Conservation (phyloP, 2,329 filamentous ascomycete species). For the Fusarium nanum region DNA sequence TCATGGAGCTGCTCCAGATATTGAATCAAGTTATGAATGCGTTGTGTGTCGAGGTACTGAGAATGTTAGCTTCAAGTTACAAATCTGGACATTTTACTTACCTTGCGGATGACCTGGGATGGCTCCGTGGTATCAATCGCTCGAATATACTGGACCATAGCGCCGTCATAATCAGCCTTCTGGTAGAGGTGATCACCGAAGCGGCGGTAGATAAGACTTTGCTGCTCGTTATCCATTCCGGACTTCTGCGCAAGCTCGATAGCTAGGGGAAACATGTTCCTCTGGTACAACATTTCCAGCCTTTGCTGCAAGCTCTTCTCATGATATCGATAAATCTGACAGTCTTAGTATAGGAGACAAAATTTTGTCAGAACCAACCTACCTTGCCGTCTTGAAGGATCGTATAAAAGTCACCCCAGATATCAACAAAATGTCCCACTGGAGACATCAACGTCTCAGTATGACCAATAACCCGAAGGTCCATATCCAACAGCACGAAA, state of each 20-base stretch:
- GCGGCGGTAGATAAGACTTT: constrained; percentile 90
- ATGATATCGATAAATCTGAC: constrained; percentile 83
- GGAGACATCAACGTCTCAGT: constrained; percentile 86
- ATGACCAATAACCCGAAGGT: constrained; percentile 89
- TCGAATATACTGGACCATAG: constrained; percentile 98
- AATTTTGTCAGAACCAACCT: constrained; percentile 33
- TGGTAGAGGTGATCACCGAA: constrained; percentile 96
- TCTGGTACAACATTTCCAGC: constrained; percentile 91
- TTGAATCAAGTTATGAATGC: constrained; percentile 96
- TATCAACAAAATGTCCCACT: constrained; percentile 81
- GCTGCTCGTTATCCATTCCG: constrained; percentile 81
- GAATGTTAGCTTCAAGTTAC: constrained; percentile 43
- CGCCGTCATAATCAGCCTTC: constrained; percentile 94
- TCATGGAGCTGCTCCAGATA: constrained; percentile 97
- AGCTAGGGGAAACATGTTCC: constrained; percentile 90
- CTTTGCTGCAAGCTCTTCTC: constrained; percentile 92
- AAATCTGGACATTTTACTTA: constrained; percentile 46
- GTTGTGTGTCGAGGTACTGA: constrained; percentile 93
- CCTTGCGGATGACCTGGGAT: constrained; percentile 94
- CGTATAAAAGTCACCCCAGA: constrained; percentile 94
- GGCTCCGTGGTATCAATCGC: constrained; percentile 97
- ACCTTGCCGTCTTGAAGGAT: constrained; percentile 93
- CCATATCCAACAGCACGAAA: constrained; percentile 91
- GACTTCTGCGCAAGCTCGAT: constrained; percentile 93
- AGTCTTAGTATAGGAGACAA: constrained; percentile 26